Percentiles rank a stretch among this genome's conserved stretches.
phyloP scores from a whole-genome alignment of 371 early-diverging fungal species.

The Spiromyces aspiralis region DNA sequence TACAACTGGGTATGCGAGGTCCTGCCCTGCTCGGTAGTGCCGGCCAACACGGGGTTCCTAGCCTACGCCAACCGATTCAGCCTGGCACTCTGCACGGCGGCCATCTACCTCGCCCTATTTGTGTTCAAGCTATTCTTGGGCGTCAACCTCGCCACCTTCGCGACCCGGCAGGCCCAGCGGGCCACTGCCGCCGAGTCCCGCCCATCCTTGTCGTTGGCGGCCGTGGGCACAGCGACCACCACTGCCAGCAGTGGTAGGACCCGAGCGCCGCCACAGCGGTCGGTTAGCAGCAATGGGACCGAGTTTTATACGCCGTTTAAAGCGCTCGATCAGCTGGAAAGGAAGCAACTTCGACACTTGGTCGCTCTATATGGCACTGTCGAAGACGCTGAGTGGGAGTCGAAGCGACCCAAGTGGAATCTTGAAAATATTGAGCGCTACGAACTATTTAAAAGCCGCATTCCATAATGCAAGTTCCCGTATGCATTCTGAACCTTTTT shows the following conservation, averaged over 20 bases:
- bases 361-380: not conserved
- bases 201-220: too few species aligned
- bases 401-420: constrained; percentile 44
- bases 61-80: not conserved
- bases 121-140: not conserved
- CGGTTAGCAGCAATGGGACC: not conserved
- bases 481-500: too few species aligned
- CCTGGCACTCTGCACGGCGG: not conserved
- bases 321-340: not conserved
- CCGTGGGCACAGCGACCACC: not conserved
- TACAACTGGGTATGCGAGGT: not conserved
- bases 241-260: not conserved
- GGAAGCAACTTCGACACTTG: not conserved
- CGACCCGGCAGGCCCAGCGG: not conserved
- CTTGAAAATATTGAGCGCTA: constrained; percentile 80
- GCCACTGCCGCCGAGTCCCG: not conserved
- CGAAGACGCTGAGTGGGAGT: constrained; percentile 35
- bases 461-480: too few species aligned
- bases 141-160: not conserved
- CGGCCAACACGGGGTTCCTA: not conserved
- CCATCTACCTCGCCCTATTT: not conserved
- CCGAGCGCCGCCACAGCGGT: not conserved
- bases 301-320: constrained; percentile 1
- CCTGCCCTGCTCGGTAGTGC: not conserved
- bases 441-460: constrained; percentile 75